phyloP scores from a whole-genome alignment of 495 filamentous ascomycete genomes.

The Xylaria castorea region DNA sequence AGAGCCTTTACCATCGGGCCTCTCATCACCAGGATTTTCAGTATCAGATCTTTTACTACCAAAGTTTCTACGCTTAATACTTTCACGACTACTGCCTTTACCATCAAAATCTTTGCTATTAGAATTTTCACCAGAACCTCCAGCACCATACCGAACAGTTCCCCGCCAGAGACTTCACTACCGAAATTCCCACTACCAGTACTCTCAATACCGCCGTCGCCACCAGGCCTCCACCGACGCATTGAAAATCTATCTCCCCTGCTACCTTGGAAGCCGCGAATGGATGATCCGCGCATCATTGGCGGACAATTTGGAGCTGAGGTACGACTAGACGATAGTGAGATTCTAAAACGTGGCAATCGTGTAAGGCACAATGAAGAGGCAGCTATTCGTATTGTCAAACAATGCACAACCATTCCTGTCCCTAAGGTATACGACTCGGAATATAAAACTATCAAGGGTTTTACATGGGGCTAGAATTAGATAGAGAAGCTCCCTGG shows the following conservation, averaged over 20 bases:
- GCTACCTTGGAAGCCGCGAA: not conserved
- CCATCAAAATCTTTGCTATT: not conserved
- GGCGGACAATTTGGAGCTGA: conserved; percentile 7
- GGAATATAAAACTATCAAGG: not conserved
- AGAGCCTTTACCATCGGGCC: not conserved
- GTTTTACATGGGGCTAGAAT: conserved; percentile 30
- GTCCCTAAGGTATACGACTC: conserved; percentile 21
- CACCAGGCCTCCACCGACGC: not conserved
- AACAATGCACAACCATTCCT: conserved; percentile 24
- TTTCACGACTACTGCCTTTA: not conserved
- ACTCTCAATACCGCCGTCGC: not conserved
- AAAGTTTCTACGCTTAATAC: not conserved
- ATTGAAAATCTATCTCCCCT: not conserved
- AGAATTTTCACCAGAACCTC: not conserved
- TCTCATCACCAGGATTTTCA: not conserved
- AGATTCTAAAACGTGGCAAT: conserved; percentile 8
- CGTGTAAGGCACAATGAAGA: conserved; percentile 8
- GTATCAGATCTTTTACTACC: not conserved
- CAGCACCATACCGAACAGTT: too few relatives aligned
- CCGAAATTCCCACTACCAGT: not conserved
- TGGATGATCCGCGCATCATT: conserved; percentile 6
- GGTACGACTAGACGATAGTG: not conserved
- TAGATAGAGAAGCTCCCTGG: conserved; percentile 35
- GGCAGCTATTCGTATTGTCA: conserved; percentile 26
- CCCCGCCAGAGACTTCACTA: not conserved